These are phyloP conservation scores for Davidsoniella neocaledoniae DNA, from an alignment of 2,329 filamentous ascomycete genomes.

Conservation along the genomic window DNA sequence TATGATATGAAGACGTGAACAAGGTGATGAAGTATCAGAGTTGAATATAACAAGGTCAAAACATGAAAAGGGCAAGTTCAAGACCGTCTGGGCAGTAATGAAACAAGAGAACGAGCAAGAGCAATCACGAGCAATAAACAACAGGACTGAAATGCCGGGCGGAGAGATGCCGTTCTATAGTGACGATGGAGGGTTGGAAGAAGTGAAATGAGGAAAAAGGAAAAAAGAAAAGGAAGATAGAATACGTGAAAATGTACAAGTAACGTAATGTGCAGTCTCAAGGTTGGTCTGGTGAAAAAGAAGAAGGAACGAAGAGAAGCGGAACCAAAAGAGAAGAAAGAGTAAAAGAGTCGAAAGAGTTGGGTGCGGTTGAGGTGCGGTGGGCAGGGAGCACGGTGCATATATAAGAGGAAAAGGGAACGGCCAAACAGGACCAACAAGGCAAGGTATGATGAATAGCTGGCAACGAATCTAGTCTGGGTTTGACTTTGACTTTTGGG, in stretches of 20 bases:
- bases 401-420: constrained; percentile 1
- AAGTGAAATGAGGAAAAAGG: not conserved
- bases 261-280: not conserved
- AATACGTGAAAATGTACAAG: constrained; percentile 1
- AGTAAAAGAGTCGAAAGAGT: not conserved
- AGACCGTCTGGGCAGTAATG: not conserved
- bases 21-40: constrained; percentile 19
- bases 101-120: constrained; percentile 3
- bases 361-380: not conserved
- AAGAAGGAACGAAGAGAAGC: constrained; percentile 6
- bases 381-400: not conserved
- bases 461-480: not conserved
- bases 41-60: constrained; percentile 16
- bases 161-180: constrained; percentile 3
- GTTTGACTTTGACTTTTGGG: not conserved
- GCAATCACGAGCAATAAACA: not conserved
- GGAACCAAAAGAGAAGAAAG: not conserved
- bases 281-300: not conserved
- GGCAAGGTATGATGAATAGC: no score
- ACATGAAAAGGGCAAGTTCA: constrained; percentile 3
- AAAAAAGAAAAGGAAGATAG: constrained; percentile 1
- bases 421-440: not conserved
- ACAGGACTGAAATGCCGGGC: no score
- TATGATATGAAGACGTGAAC: constrained; percentile 6
- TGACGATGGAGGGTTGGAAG: not conserved